phyloP scores from a whole-genome alignment of 495 filamentous ascomycete genomes.

The Diplogelasinospora grovesii region DNA sequence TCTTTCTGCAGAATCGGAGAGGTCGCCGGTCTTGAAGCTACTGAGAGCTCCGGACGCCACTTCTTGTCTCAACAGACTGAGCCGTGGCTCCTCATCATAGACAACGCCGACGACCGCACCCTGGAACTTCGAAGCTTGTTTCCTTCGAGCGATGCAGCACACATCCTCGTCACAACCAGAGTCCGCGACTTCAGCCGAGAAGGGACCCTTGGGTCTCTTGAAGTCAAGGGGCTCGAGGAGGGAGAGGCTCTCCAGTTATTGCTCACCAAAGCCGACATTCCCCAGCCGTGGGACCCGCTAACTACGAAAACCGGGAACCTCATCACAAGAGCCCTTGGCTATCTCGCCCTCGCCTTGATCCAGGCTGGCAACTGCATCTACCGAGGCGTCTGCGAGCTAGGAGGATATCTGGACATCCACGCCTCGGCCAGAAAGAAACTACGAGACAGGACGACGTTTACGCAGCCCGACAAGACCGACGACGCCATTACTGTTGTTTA shows the following conservation, averaged over 20 bases:
- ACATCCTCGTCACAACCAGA: slow-evolving; percentile 5
- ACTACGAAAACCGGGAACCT: background rate
- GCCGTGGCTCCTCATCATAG: slow-evolving; percentile 9
- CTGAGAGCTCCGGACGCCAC: slow-evolving; percentile 4
- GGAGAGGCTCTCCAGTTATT: slow-evolving; percentile 7
- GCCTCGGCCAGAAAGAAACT: background rate
- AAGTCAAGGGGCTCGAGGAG: slow-evolving; percentile 7
- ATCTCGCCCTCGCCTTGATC: slow-evolving; percentile 5
- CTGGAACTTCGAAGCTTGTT: background rate
- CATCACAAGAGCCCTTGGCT: slow-evolving; percentile 4
- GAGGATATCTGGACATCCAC: slow-evolving; percentile 5
- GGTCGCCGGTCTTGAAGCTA: slow-evolving; percentile 3
- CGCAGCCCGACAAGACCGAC: background rate
- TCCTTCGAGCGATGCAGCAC: background rate
- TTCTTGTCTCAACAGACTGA: slow-evolving; percentile 3
- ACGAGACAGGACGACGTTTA: background rate
- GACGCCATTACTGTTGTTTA: slow-evolving; percentile 3
- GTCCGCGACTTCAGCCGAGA: slow-evolving; percentile 2
- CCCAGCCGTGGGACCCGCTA: background rate
- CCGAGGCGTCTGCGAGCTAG: slow-evolving; percentile 6
- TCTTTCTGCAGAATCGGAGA: slow-evolving; percentile 5
- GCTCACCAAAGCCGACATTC: slow-evolving; percentile 4
- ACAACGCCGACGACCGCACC: slow-evolving; percentile 7
- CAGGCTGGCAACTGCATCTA: slow-evolving; percentile 9
- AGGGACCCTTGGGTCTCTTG: slow-evolving; percentile 2